Evolutionary conservation across 2,329 filamentous ascomycete species (phyloP), one percentile per base, ranked within the genome.

Genomic region (Epicoccum nigrum): DNA sequence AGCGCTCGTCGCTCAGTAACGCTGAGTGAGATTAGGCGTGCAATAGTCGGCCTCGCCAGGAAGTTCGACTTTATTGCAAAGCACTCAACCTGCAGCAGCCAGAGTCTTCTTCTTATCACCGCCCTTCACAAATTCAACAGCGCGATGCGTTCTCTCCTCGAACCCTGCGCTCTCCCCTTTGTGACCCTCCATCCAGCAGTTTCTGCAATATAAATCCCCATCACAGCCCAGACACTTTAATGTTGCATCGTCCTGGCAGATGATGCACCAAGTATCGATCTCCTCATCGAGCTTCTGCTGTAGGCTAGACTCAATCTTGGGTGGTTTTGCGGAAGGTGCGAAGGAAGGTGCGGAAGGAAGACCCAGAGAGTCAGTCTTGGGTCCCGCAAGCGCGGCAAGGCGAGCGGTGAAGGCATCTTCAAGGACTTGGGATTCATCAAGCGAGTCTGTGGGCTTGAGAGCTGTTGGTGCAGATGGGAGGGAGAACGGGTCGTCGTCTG

Each of bases 121-220:
- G 13, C 40, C 40, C 40, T 54, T 54, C 5, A 56, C 55, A 64
- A 84, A 87, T 56, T 81, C 81, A 41, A 88, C 83, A 57, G 86
- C 88, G 58, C 79, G 80, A 65, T 96, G 91, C 0, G 78, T 81
- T 51, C 82, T 78, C 70, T 92, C 88, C 51, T 92, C 89, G 39
- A 83, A 86, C 1, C 84, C 85, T 0, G 88, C 89, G 35, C 79
- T 78, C 1, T 86, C 84, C 0, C 88, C 86, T 27, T 84, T 76
- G 64, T 95, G 91, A 71, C 91, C 90, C 65, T 93, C 90, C 52
- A 80, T 82, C 90, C 90, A 96, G 76, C 91, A 95, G 13, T 82
- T 77, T 17, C 80, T 78, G 69, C 91, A 96, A 68, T 93, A 95
- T 32, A 90, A 77, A 58, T 92, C 82, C 1, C 76, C 77, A 44